Evolutionary conservation across 495 filamentous ascomycete species (phyloP).

Genomic region (Penicillium longicatenatum): DNA sequence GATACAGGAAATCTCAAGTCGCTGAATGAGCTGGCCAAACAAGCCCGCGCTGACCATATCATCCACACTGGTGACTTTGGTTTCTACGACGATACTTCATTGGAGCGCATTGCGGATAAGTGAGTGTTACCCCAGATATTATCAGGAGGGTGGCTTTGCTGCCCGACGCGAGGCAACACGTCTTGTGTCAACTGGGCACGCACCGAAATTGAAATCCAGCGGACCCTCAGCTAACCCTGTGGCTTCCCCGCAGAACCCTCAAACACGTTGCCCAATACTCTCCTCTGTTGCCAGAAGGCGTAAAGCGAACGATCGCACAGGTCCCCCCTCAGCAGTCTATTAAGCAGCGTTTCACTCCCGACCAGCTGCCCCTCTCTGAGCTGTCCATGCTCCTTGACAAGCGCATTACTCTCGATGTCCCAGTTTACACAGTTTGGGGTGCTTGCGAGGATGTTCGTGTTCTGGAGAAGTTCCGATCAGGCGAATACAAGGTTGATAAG

Average conservation of each 20-base stretch:
- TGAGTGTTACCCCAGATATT: slow-evolving; percentile 48
- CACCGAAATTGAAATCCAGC: slow-evolving; percentile 4
- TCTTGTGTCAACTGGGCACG: slow-evolving; percentile 7
- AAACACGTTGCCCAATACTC: slow-evolving; percentile 99
- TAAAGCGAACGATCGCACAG: slow-evolving; percentile 83
- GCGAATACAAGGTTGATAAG: slow-evolving; percentile 97
- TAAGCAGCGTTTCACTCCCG: slow-evolving; percentile 77
- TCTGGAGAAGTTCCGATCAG: slow-evolving; percentile 95
- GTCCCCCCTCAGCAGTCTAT: slow-evolving; percentile 62
- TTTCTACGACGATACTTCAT: slow-evolving; percentile 94
- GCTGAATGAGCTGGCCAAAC: slow-evolving; percentile 91
- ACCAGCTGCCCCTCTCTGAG: slow-evolving; percentile 91
- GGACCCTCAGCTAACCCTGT: slow-evolving; percentile 19
- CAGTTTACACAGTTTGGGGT: slow-evolving; percentile 99
- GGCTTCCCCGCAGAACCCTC: slow-evolving; percentile 66
- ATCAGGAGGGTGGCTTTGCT: neutral
- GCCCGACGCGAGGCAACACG: slow-evolving; percentile 11
- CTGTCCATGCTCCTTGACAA: slow-evolving; percentile 89
- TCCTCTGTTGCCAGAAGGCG: slow-evolving; percentile 81
- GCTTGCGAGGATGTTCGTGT: slow-evolving; percentile 99
- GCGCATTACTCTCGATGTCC: slow-evolving; percentile 85
- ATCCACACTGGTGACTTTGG: slow-evolving; percentile 99
- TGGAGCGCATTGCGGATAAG: slow-evolving; percentile 99
- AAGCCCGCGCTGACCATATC: slow-evolving; percentile 92
- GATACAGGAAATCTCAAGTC: slow-evolving; percentile 86